phyloP scores from a whole-genome alignment of 1,139 yeast species.

The Casaregolazyma suthepensis region DNA sequence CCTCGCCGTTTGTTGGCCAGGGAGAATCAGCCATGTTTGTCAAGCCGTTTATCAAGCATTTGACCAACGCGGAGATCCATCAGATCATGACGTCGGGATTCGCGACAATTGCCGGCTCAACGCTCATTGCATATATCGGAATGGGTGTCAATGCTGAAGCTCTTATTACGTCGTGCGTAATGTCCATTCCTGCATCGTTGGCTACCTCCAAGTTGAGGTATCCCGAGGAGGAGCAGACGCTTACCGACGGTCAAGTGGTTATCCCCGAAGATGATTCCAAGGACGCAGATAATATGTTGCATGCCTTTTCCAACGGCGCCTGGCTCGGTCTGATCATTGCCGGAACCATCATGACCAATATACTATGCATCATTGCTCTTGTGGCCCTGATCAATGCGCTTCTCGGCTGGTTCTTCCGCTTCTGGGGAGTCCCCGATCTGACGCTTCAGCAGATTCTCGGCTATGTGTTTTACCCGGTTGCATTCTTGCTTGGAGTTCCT shows the following conservation, averaged over 20 bases:
- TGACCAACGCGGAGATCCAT: constrained; percentile 59
- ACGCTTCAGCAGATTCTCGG: constrained; percentile 54
- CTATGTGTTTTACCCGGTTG: constrained; percentile 55
- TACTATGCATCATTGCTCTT: constrained; percentile 57
- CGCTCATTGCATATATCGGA: constrained; percentile 58
- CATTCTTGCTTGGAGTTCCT: constrained; percentile 59
- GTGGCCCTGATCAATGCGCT: constrained; percentile 56
- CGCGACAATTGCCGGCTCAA: constrained; percentile 64
- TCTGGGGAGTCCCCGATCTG: constrained; percentile 51
- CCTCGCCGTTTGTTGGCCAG: constrained; percentile 64
- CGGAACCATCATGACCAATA: constrained; percentile 54
- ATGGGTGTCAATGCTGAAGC: constrained; percentile 63
- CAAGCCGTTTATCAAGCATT: constrained; percentile 55
- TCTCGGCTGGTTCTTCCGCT: constrained; percentile 58
- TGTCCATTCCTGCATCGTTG: constrained; percentile 65
- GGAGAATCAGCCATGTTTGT: constrained; percentile 63
- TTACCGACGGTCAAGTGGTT: constrained; percentile 46
- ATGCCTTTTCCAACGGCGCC: constrained; percentile 61
- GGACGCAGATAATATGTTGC: constrained; percentile 51
- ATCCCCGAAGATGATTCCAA: constrained; percentile 44
- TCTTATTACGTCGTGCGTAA: constrained; percentile 59
- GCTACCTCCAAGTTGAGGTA: constrained; percentile 57
- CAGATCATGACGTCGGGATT: constrained; percentile 64
- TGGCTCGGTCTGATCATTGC: constrained; percentile 56
- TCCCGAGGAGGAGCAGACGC: constrained; percentile 56